Percentiles rank a stretch among this genome's conserved stretches.
phyloP scores from a whole-genome alignment of 2,329 filamentous ascomycete genomes.

The Lasiodiplodia sp. region DNA sequence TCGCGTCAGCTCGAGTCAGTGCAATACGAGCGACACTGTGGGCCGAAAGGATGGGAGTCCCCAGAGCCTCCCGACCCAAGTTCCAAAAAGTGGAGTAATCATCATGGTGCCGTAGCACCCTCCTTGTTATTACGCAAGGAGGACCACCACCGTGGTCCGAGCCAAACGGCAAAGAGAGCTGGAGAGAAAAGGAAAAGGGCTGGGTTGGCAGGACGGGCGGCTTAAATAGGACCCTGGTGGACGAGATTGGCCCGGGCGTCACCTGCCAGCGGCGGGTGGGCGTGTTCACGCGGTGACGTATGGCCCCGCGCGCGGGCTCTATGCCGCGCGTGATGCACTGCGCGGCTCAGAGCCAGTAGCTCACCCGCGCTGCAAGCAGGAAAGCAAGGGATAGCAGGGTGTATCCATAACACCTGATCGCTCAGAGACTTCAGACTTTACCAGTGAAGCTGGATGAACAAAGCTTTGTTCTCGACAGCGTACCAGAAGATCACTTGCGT shows the following conservation, averaged over 20 bases:
- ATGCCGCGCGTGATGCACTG: too few species aligned
- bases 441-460: too few species aligned
- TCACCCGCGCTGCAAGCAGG: too few species aligned
- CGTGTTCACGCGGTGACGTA: not conserved
- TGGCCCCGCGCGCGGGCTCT: too few species aligned
- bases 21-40: slow-evolving; percentile 20
- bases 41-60: not conserved
- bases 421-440: too few species aligned
- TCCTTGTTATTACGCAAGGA: not conserved
- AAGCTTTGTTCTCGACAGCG: too few species aligned
- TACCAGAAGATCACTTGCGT: too few species aligned
- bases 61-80: not conserved
- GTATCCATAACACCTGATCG: too few species aligned
- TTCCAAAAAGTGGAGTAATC: not conserved
- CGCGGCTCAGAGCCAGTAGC: too few species aligned
- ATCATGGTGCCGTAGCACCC: not conserved
- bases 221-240: not conserved
- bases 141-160: not conserved
- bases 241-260: not conserved
- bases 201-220: not conserved
- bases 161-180: not conserved
- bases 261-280: not conserved
- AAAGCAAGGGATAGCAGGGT: too few species aligned
- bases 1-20: not conserved
- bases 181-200: not conserved